These are phyloP conservation scores for Pulicaria dysenterica DNA, from an alignment of 129 eudicot genomes.

Conservation along the genomic window DNA sequence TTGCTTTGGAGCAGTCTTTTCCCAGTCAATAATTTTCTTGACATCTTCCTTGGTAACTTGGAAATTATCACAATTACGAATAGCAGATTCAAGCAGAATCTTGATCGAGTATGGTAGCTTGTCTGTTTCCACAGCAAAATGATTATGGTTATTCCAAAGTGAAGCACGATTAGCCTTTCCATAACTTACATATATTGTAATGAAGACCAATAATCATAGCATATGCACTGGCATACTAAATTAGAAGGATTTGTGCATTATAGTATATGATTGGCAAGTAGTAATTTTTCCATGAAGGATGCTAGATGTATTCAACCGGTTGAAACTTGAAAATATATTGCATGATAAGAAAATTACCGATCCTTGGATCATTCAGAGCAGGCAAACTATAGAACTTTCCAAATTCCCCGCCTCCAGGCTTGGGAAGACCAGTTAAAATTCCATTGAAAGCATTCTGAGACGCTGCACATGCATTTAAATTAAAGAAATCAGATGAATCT, in stretches of 20 bases:
- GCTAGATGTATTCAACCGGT: neutral
- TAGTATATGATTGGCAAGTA: neutral
- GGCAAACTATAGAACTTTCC: conserved; percentile 91
- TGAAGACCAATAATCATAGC: too few species aligned
- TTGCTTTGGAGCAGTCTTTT: conserved; percentile 77
- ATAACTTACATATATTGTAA: neutral
- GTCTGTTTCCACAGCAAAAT: conserved; percentile 46
- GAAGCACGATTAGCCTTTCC: neutral
- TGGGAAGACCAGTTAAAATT: conserved; percentile 78
- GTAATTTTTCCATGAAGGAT: neutral
- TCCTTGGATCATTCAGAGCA: conserved; percentile 90
- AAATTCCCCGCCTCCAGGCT: conserved; percentile 94
- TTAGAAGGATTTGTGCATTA: conserved; percentile 31
- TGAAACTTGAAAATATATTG: neutral
- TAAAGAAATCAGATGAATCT: conserved; percentile 12
- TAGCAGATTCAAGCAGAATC: conserved; percentile 89
- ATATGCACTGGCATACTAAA: conserved; percentile 49
- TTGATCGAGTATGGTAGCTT: conserved; percentile 90
- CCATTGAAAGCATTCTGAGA: conserved; percentile 75
- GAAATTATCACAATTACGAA: conserved; percentile 86
- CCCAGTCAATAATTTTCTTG: conserved; percentile 92
- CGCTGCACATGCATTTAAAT: conserved; percentile 46
- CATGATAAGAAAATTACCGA: conserved; percentile 47
- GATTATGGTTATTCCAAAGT: neutral
- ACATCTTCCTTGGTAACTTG: conserved; percentile 93